These are phyloP conservation scores for Vaccinium macrocarpon DNA, from an alignment of 148 eudicot genomes.

Conservation along the genomic window DNA sequence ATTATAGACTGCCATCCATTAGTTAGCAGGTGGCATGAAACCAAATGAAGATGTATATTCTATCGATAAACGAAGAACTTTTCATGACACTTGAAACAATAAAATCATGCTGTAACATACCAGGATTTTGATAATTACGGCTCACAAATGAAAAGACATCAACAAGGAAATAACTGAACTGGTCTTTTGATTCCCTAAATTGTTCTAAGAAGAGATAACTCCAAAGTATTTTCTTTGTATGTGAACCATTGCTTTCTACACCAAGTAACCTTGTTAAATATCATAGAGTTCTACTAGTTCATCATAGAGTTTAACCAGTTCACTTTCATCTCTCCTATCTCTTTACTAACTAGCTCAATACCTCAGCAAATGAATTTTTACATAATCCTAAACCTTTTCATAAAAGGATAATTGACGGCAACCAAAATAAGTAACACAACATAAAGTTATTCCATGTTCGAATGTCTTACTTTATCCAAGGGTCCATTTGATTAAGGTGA, in stretches of 20 bases:
- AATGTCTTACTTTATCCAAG: not conserved
- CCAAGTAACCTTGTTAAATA: not conserved
- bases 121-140: not conserved
- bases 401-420: not conserved
- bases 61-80: not conserved
- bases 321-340: not conserved
- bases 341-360: not conserved
- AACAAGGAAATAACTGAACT: not conserved
- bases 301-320: not conserved
- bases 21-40: not conserved
- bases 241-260: not conserved
- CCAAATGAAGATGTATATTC: not conserved
- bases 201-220: not conserved
- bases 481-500: no score
- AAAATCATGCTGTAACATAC: not conserved
- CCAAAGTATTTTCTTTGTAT: not conserved
- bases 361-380: not conserved
- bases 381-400: not conserved
- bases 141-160: not conserved
- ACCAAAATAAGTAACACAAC: not conserved
- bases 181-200: not conserved
- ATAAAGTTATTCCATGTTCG: not conserved
- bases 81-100: not conserved
- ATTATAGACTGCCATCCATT: not conserved
- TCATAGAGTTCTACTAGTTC: not conserved